These are phyloP conservation scores for Jasminum sambac DNA, from an alignment of 257 asterid species.

Conservation along the genomic window DNA sequence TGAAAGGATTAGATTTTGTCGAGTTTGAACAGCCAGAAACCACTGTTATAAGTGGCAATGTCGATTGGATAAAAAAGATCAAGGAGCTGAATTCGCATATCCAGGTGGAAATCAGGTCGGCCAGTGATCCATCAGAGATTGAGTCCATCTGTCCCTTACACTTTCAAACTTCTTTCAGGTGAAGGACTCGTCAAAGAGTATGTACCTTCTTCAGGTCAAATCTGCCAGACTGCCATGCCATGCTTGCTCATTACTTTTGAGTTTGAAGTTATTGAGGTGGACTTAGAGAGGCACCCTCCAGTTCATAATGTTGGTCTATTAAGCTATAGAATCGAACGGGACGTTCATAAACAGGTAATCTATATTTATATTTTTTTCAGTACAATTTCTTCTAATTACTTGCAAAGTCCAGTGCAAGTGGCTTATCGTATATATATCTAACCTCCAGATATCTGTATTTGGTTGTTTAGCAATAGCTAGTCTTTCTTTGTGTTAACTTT, in stretches of 20 bases:
- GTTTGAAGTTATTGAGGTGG: constrained; percentile 77
- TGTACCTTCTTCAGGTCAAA: constrained; percentile 79
- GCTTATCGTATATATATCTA: too few relatives aligned
- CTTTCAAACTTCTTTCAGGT: constrained; percentile 88
- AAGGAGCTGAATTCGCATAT: constrained; percentile 67
- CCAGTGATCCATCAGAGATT: constrained; percentile 61
- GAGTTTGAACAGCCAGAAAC: constrained; percentile 83
- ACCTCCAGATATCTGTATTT: neutral
- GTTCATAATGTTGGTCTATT: constrained; percentile 83
- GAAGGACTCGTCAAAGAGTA: constrained; percentile 87
- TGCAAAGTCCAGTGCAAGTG: neutral
- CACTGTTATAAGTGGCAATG: constrained; percentile 86
- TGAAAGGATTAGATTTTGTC: constrained; percentile 69
- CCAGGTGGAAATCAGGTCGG: constrained; percentile 75
- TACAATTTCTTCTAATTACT: constrained; percentile 4
- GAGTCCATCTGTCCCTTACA: constrained; percentile 79
- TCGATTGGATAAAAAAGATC: constrained; percentile 67
- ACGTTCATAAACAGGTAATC: constrained; percentile 76
- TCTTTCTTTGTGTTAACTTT: too few relatives aligned
- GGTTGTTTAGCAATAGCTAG: too few relatives aligned
- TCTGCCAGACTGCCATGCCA: constrained; percentile 55
- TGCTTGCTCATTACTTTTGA: constrained; percentile 57
- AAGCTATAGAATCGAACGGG: constrained; percentile 58
- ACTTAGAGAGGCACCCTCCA: constrained; percentile 63
- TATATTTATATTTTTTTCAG: constrained; percentile 6